Evolutionary conservation across 345 rosid species (phyloP), one percentile per base, ranked within the genome.

Genomic region (Kernera saxatilis): DNA sequence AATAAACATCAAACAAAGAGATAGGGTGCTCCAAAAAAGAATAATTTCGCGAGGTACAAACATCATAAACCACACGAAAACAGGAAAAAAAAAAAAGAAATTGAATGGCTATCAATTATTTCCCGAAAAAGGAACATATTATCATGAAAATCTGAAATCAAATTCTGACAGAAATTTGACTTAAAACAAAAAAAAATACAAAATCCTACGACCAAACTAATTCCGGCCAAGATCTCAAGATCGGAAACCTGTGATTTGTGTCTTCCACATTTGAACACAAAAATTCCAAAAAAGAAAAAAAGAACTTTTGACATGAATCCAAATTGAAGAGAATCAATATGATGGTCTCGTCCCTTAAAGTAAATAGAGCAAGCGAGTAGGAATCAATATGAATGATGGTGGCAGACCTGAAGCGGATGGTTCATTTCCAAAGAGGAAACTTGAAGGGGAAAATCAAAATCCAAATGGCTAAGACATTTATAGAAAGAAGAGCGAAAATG

Each of bases 211-310:
- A n/a, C n/a, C n/a, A n/a, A n/a, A n/a, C n/a, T n/a, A 46, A 29
- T 36, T 56, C n/a, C n/a, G 49, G 36, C 26, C 19, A 65, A 73
- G 77, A 56, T 64, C 71, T 65, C 18, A 56, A 73, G 77, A 73
- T 64, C 51, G 56, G 37, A n/a, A n/a, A n/a, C n/a, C n/a, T n/a
- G n/a, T n/a, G n/a, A n/a, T n/a, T n/a, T n/a, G n/a, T 49, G 22
- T n/a, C 39, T 33, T 43, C 13, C 45, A 62, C 14, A 72, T 14
- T 51, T 1, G 69, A 61, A 40, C 35, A 60, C 19, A 23, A 32
- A 32, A 27, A 19, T 1, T 27, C 6, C 35, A 2, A 43, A 1
- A 13, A 11, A 11, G n/a, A n/a, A n/a, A n/a, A n/a, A n/a, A n/a
- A n/a, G n/a, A n/a, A n/a, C n/a, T n/a, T n/a, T n/a, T n/a, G n/a